phyloP scores from a whole-genome alignment of 2,329 filamentous ascomycete species.

The Penicillium oxalicum region DNA sequence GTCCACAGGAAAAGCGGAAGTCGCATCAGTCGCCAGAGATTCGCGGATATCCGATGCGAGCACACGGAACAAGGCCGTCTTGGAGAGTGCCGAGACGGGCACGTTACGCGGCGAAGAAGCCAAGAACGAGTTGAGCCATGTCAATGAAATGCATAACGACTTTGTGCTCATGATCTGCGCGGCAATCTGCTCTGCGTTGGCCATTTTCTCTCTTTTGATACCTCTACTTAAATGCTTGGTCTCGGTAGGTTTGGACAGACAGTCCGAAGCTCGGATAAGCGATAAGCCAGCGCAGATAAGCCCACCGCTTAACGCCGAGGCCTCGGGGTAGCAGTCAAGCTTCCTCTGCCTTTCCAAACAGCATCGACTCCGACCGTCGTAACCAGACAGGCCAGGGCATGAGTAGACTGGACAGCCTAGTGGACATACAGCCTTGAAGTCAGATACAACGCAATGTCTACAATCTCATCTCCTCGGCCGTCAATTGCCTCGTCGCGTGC shows the following conservation, averaged over 20 bases:
- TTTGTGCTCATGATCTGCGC: conserved; percentile 52
- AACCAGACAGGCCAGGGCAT: too few relatives aligned
- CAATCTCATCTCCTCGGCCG: conserved; percentile 54
- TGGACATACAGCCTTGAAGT: too few relatives aligned
- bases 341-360: too few relatives aligned
- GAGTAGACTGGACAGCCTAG: too few relatives aligned
- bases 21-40: conserved; percentile 46
- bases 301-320: conserved; percentile 22
- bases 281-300: conserved; percentile 15
- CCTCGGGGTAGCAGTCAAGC: not conserved
- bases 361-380: too few relatives aligned
- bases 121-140: conserved; percentile 62
- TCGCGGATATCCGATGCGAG: conserved; percentile 70
- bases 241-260: too few relatives aligned
- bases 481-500: conserved; percentile 54
- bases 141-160: conserved; percentile 49
- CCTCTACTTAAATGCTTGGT: too few relatives aligned
- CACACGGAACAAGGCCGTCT: conserved; percentile 74
- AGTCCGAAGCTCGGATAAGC: too few relatives aligned
- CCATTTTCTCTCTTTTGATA: conserved; percentile 15
- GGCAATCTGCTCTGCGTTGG: conserved; percentile 33
- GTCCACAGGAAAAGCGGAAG: conserved; percentile 50
- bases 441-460: conserved; percentile 45
- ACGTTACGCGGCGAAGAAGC: conserved; percentile 50
- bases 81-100: conserved; percentile 64